Conservation (phyloP, 2,329 filamentous ascomycete genomes). For the Paraphaeosphaeria minitans region DNA sequence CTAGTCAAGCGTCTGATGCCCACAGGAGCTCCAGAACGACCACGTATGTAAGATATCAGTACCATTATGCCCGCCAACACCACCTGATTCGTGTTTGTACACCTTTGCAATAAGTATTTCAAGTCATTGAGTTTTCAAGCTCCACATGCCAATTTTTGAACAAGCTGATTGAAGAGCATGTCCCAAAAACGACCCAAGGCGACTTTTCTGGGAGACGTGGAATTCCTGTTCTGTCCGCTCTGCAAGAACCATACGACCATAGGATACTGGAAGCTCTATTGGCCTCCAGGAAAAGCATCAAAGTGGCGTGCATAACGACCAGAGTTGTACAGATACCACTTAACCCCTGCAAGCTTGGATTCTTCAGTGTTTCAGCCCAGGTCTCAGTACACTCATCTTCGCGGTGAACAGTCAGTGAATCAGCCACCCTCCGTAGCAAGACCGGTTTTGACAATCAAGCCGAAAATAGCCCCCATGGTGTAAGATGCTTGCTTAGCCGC, state of each 20-base stretch:
- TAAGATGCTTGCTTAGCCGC: constrained; percentile 22
- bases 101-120: background rate
- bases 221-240: background rate
- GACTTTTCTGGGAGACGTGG: background rate
- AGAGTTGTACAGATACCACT: background rate
- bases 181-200: background rate
- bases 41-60: background rate
- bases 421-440: constrained; percentile 13
- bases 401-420: background rate
- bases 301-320: background rate
- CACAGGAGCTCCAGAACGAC: background rate
- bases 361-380: background rate
- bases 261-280: background rate
- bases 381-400: background rate
- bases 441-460: constrained; percentile 21
- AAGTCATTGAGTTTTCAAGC: background rate
- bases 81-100: background rate
- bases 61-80: background rate
- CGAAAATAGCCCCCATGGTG: constrained; percentile 24
- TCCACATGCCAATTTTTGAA: background rate
- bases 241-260: background rate
- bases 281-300: background rate
- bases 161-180: background rate
- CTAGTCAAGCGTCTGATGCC: background rate
- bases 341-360: background rate